Percentiles rank a stretch among this genome's conserved stretches.
These are phyloP conservation scores for Moesziomyces sp. DNA, from an alignment of 1,284 basidiomycete genomes.

Conservation along the genomic window DNA sequence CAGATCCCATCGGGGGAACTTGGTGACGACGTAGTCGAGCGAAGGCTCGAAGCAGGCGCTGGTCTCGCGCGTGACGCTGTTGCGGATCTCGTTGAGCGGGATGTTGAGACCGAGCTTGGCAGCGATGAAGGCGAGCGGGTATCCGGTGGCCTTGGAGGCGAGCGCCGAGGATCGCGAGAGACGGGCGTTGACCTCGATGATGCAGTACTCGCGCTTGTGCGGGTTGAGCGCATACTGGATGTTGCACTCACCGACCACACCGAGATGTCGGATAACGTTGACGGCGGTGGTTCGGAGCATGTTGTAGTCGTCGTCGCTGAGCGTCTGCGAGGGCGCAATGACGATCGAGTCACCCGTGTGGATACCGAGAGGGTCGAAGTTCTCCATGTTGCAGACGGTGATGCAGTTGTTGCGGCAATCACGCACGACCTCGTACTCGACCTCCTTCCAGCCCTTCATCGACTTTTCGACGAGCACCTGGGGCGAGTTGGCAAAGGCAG, in stretches of 20 bases:
- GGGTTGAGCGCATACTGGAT: constrained; percentile 99
- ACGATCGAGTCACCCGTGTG: constrained; percentile 99
- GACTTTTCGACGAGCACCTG: constrained; percentile 98
- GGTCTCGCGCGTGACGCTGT: constrained; percentile 95
- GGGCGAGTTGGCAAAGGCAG: constrained; percentile 92
- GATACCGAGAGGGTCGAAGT: constrained; percentile 97
- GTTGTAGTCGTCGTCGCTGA: constrained; percentile 89
- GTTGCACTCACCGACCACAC: constrained; percentile 97
- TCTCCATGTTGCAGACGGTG: constrained; percentile 99
- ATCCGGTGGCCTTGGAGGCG: constrained; percentile 97
- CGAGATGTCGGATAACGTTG: constrained; percentile 96
- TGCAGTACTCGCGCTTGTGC: constrained; percentile 93
- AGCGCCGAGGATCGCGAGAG: constrained; percentile 96
- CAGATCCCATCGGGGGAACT: constrained; percentile 98
- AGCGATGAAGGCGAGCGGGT: constrained; percentile 97
- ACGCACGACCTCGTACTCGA: constrained; percentile 99
- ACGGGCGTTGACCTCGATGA: constrained; percentile 99
- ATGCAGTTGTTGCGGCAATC: constrained; percentile 98
- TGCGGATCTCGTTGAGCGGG: constrained; percentile 96
- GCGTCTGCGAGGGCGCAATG: constrained; percentile 94
- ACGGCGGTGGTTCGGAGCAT: constrained; percentile 98
- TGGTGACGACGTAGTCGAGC: constrained; percentile 96
- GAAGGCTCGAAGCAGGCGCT: constrained; percentile 98
- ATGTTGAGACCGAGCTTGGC: constrained; percentile 97
- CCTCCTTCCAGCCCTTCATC: constrained; percentile 97